A percentile compares a stretch with the other conserved stretches of the same genome.
phyloP scores from a whole-genome alignment of 2,329 filamentous ascomycete genomes.

The Fusarium camptoceras region DNA sequence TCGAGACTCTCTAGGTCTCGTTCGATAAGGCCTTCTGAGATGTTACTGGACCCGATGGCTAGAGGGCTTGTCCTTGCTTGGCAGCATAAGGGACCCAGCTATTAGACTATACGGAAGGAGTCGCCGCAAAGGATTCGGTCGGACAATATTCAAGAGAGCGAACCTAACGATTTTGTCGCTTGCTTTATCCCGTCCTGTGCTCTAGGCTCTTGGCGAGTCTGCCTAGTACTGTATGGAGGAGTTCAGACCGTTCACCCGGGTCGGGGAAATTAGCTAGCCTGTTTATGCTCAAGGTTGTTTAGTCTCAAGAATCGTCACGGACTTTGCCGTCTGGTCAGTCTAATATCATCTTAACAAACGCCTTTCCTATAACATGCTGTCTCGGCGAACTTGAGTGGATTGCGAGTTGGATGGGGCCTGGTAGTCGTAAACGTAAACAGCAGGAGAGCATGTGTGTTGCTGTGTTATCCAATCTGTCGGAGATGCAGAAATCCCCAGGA shows the following conservation, averaged over 20 bases:
- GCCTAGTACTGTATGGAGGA: background rate
- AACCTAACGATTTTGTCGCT: background rate
- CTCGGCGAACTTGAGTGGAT: background rate
- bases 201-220: background rate
- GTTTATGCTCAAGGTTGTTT: slow-evolving; percentile 6
- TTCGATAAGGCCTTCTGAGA: background rate
- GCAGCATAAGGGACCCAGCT: background rate
- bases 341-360: background rate
- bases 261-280: slow-evolving; percentile 3
- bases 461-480: background rate
- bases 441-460: background rate
- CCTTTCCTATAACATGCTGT: background rate
- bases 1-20: background rate
- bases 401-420: background rate
- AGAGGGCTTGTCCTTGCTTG: background rate
- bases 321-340: background rate
- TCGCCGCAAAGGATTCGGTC: background rate
- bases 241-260: slow-evolving; percentile 2
- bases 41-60: background rate
- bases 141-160: background rate
- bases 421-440: background rate
- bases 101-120: background rate
- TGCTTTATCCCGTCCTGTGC: background rate
- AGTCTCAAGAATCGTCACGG: background rate
- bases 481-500: background rate